These are phyloP conservation scores for Globomyces sp. DNA, from an alignment of 371 early-diverging fungal species.

Conservation along the genomic window DNA sequence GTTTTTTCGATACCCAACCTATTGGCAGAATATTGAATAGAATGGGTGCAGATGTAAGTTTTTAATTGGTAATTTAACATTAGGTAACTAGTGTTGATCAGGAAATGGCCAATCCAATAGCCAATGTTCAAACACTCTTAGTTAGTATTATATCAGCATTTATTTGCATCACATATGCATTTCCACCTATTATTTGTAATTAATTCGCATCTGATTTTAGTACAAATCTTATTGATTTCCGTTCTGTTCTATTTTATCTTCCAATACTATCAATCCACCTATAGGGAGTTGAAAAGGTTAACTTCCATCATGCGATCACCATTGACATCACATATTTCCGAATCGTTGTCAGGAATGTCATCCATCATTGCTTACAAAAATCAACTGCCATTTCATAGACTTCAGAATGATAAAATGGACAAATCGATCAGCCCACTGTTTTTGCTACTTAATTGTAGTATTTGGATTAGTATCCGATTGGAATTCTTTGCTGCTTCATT, in stretches of 20 bases:
- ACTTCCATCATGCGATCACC: slow-evolving; percentile 39
- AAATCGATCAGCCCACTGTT: not conserved
- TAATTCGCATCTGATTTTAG: too few relatives aligned
- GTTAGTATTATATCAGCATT: not conserved
- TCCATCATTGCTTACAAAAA: slow-evolving; percentile 29
- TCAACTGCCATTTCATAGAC: not conserved
- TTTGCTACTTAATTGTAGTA: too few relatives aligned
- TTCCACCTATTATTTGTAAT: too few relatives aligned
- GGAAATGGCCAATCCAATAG: too few relatives aligned
- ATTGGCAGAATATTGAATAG: slow-evolving; percentile 81
- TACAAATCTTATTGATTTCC: not conserved
- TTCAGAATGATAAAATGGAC: slow-evolving; percentile 5
- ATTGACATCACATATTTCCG: slow-evolving; percentile 70
- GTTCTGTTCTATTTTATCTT: slow-evolving; percentile 29
- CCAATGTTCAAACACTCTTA: too few relatives aligned
- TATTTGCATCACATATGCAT: not conserved
- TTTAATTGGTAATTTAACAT: not conserved
- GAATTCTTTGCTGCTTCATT: not conserved
- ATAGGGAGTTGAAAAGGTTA: slow-evolving; percentile 10
- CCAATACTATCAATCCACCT: slow-evolving; percentile 22
- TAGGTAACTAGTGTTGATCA: too few relatives aligned
- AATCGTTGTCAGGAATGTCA: slow-evolving; percentile 49
- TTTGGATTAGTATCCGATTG: too few relatives aligned
- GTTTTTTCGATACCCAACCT: slow-evolving; percentile 84
- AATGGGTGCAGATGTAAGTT: not conserved